Evolutionary conservation across 257 asterid species (phyloP).

Genomic region (Scutellaria galericulata): DNA sequence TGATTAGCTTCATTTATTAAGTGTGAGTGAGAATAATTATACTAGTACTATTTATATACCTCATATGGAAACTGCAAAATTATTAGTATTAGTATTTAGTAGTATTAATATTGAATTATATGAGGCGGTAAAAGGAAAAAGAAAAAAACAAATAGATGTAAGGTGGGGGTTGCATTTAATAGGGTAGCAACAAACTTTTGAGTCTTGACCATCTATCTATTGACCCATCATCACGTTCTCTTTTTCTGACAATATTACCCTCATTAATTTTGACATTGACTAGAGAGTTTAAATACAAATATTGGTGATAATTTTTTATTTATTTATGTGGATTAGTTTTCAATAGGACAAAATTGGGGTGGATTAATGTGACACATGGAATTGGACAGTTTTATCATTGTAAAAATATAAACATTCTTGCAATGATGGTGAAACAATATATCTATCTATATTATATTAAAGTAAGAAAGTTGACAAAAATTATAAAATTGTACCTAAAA

Average conservation of each 20-base stretch:
- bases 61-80: too few species aligned
- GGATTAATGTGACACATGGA: constrained; percentile 14
- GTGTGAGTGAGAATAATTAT: too few species aligned
- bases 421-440: constrained; percentile 9
- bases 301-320: neutral
- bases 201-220: constrained; percentile 33
- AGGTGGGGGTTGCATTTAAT: constrained; percentile 17
- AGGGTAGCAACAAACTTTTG: constrained; percentile 25
- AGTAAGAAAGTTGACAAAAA: too few species aligned
- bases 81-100: too few species aligned
- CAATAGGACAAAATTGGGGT: constrained; percentile 8
- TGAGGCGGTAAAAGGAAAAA: neutral
- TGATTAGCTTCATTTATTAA: too few species aligned
- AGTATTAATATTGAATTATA: neutral
- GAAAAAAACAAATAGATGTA: neutral
- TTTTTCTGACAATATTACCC: constrained; percentile 37
- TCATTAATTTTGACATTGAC: constrained; percentile 40
- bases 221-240: constrained; percentile 38
- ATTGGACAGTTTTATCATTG: constrained; percentile 22
- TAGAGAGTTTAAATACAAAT: neutral
- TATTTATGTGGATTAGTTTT: constrained; percentile 24
- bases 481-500: too few species aligned
- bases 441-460: neutral
- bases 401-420: constrained; percentile 2
- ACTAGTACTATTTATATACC: too few species aligned